Percentiles rank a stretch among this genome's conserved stretches.
Conservation (phyloP, 768 basidiomycete species). For the Fomitopsis pulvina region DNA sequence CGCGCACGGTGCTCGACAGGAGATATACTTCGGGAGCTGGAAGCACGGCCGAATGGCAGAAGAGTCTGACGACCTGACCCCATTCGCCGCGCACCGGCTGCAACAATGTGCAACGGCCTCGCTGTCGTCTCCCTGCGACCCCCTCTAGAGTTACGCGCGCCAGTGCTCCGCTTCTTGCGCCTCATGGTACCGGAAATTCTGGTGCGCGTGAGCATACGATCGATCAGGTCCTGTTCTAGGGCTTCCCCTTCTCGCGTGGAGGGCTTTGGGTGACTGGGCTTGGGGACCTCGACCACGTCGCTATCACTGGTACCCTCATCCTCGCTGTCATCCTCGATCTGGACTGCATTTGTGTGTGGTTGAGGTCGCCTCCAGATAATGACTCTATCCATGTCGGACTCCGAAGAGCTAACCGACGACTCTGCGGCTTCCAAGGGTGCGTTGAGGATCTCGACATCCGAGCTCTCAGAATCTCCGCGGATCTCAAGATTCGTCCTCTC, state of each 20-base stretch:
- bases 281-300: conserved; percentile 23
- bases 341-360: neutral
- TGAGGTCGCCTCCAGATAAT: conserved; percentile 1
- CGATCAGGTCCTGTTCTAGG: conserved; percentile 48
- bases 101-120: conserved; percentile 22
- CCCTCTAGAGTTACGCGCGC: neutral
- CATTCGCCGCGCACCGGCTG: conserved; percentile 17
- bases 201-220: conserved; percentile 59
- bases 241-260: conserved; percentile 19
- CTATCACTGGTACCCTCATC: conserved; percentile 9
- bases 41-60: conserved; percentile 10
- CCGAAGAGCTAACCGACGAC: neutral
- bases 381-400: conserved; percentile 1
- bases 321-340: neutral
- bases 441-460: conserved; percentile 24
- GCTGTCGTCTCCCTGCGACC: conserved; percentile 1
- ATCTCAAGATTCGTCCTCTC: conserved; percentile 30
- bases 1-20: neutral
- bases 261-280: conserved; percentile 9
- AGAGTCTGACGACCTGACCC: conserved; percentile 13
- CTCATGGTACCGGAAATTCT: conserved; percentile 11
- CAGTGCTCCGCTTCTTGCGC: conserved; percentile 11
- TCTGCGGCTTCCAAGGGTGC: neutral
- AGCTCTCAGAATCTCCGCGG: conserved; percentile 61
- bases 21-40: neutral